Percentiles rank a stretch among this genome's conserved stretches.
Evolutionary conservation across 129 eudicot genomes (phyloP).

Genomic region (Kitagawia praeruptora): DNA sequence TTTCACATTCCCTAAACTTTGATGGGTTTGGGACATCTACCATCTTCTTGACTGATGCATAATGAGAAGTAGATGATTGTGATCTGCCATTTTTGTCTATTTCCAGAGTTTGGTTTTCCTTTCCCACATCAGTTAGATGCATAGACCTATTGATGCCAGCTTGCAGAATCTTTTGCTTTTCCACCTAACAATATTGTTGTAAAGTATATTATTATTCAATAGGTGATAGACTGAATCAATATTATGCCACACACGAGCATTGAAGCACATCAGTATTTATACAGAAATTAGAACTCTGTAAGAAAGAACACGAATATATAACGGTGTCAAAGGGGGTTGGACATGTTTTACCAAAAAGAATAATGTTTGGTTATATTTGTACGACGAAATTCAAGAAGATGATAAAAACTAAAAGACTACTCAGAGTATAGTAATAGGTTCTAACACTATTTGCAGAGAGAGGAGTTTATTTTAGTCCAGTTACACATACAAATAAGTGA

Average conservation of each 20-base stretch:
- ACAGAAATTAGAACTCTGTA: background rate
- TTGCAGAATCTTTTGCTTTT: constrained; percentile 79
- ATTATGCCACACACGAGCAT: background rate
- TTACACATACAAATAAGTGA: background rate
- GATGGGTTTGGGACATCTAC: constrained; percentile 19
- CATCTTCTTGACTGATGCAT: constrained; percentile 19
- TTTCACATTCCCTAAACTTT: constrained; percentile 15
- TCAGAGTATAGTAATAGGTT: background rate
- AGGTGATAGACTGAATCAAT: background rate
- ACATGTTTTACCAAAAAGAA: background rate
- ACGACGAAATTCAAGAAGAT: background rate
- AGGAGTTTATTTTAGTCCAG: background rate
- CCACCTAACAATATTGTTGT: constrained; percentile 42
- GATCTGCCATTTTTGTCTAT: constrained; percentile 25
- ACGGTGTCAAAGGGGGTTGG: background rate
- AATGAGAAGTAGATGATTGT: constrained; percentile 22
- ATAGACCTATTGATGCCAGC: constrained; percentile 33
- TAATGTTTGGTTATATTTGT: background rate
- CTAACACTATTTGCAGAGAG: background rate
- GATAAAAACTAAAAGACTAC: background rate
- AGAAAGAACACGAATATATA: background rate
- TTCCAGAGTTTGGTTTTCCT: constrained; percentile 16
- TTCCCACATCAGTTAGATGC: constrained; percentile 18
- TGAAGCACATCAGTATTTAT: background rate
- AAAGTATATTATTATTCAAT: background rate